Evolutionary conservation across 1,284 basidiomycete genomes (phyloP).

Genomic region (Pterula multifida): DNA sequence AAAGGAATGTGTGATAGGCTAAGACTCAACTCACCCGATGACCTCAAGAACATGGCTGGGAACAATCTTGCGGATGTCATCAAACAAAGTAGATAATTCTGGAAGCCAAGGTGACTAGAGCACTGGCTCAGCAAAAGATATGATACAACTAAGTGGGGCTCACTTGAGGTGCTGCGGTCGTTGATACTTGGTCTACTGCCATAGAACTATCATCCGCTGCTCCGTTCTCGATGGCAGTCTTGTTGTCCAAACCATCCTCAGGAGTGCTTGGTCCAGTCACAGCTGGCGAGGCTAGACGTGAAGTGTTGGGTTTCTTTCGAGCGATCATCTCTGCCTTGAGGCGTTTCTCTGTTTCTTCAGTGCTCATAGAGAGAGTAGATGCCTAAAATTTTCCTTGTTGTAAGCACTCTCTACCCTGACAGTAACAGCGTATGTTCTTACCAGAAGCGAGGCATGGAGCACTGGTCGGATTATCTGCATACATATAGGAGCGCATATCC

Average conservation of each 20-base stretch:
- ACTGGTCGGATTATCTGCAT: conserved; percentile 89
- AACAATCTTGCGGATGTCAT: conserved; percentile 55
- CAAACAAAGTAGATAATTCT: conserved; percentile 55
- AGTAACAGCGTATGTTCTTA: conserved; percentile 20
- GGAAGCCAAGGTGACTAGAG: conserved; percentile 56
- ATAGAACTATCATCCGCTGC: conserved; percentile 38
- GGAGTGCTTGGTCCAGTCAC: conserved; percentile 19
- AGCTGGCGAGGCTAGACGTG: conserved; percentile 47
- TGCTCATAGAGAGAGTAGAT: conserved; percentile 40
- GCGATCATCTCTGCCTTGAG: conserved; percentile 65
- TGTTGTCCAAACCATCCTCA: conserved; percentile 15
- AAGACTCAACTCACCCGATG: conserved; percentile 47
- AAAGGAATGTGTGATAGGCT: conserved; percentile 4
- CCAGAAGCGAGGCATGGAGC: conserved; percentile 52
- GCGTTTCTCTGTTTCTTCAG: conserved; percentile 58
- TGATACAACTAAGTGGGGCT: too few relatives aligned
- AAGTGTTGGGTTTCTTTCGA: conserved; percentile 56
- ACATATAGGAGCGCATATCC: conserved; percentile 71
- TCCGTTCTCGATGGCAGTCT: conserved; percentile 10
- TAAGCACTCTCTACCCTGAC: neutral
- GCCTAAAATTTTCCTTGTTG: conserved; percentile 4
- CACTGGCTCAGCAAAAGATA: neutral
- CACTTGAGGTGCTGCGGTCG: conserved; percentile 13
- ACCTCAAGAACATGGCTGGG: conserved; percentile 51
- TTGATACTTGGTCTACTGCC: conserved; percentile 39